Base-by-base conservation (phyloP, 352 stramenopile genomes). In the Phytophthora uliginosa region DNA sequence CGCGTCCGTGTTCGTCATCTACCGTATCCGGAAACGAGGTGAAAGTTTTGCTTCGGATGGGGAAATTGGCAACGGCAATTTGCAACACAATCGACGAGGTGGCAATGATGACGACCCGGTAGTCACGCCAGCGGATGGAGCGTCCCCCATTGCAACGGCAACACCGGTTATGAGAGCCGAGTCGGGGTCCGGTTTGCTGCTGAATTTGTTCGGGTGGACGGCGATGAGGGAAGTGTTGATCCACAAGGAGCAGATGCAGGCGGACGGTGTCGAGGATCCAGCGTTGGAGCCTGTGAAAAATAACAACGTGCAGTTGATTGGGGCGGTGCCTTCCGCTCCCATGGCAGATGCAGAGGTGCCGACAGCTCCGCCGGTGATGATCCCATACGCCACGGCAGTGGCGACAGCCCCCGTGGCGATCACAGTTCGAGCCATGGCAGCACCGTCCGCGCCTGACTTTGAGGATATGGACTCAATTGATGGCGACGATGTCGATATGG, bases 171-270 rank as follows among this genome's bases (percentile, higher is more conserved):
- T 79, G 50, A 45, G 71, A 59, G 60, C 57, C 18, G 74, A 68
- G n/a, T 79, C 73, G 13, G 71, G 74, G 1, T 77, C 66, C 2
- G 68, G 72, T 52, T 61, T 77, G 22, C 47, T 82, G 22, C 69
- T 92, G n/a, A 83, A 88, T 45, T 62, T 91, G n/a, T 82, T 87
- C 26, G 82, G 82, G 17, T 92, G 84, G 84, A 79, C 82, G 34
- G 81, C 82, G 2, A 75, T 86, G 55, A 74, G 84, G 17, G 74
- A 88, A 34, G 79, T 85, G 50, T 59, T 90, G 63, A 79, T 88
- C 58, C 72, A 79, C 34, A 83, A 84, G 33, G 84, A 91, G 53
- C 84, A 91, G 60, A 58, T 84, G 40, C 73, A 82, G 18, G 63
- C 70, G 4, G 63, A 71, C 13, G 78, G 74, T 0, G 58, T 84